Evolutionary conservation across 2,329 filamentous ascomycete species (phyloP), one percentile per base, ranked within the genome.

Genomic region (Aspergillus hiratsukae): DNA sequence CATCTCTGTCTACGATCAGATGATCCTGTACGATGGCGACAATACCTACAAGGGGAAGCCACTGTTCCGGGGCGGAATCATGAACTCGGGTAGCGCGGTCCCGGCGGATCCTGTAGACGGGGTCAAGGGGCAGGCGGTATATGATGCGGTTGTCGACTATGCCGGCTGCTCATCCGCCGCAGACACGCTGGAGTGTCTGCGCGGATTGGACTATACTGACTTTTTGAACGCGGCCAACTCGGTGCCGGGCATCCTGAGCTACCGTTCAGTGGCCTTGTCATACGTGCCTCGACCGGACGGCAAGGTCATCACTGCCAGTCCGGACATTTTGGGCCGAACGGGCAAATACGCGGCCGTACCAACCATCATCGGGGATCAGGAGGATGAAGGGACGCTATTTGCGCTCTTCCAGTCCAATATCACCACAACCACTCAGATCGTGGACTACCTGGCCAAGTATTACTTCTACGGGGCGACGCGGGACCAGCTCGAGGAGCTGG

Each of bases 351-450:
- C 84, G 7, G 77, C 79, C 11, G 81, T 87, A 0, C 85, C 85
- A 2, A 80, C 87, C 67, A 87, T 87, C 55, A 81, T 88, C 41
- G 88, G 89, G 45, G 82, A 90, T 66, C 87, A 91, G 71, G 88
- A 92, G 75, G 89, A 93, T 66, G 89, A 93, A 71, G 88, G 89
- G 19, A 91, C 89, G 0, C 72, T 92, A 1, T 91, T 92, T 68
- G 78, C 85, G 4, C 77, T 92, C 35, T 86, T 87, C 69, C 87
- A 89, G 61, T 68, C 72, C 31, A 90, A 91, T 68, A 75, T 92
- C 51, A 88, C 83, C 9, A 87, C 80, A 1, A 83, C 80, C 0
- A 73, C 74, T 1, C 72, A 84, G 5, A 63, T 92, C 0, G 78
- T 84, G 35, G 74, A 80, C 19, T 93, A 93, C 66, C 72, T 94